Base-by-base conservation (phyloP, 352 stramenopile genomes). In the Thalassiosira hispida region DNA sequence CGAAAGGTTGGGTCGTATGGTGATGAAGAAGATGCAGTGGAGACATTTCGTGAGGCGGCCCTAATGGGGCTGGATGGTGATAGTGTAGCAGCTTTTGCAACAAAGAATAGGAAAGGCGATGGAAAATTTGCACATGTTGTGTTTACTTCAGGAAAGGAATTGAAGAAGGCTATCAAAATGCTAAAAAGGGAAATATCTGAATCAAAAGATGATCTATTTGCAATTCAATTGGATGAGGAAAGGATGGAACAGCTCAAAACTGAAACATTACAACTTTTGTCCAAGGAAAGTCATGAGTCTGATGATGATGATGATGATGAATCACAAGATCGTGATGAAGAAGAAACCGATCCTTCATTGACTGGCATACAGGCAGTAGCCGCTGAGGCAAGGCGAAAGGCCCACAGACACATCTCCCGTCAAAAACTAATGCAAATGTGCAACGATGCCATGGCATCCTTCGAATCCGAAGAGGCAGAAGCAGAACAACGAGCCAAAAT, bases 101-200 rank as follows among this genome's bases (percentile, higher is more conserved):
- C 20, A 12, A 27, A 51, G n/a, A 52, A 63, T 61, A 63, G n/a
- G 18, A 56, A 16, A 35, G 69, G 63, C 25, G 73, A 91, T 83
- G 89, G 87, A 69, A 91, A 85, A 68, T 94, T 89, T 84, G 89
- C 89, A n/a, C 89, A 94, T 83, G 81, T 93, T n/a, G 81, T 93
- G 1, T 93, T 92, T 79, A 25, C 53, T 53, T 86, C 85, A n/a
- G 18, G 55, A 1, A 92, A 92, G 60, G 83, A 87, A 78, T 69
- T 90, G 70, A 91, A 86, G 64, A 78, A 81, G 27, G 77, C 81
- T 8, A 38, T 89, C 27, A 79, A 85, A 22, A 64, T 29, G 6
- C 31, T 82, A n/a, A 51, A 72, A n/a, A 73, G 70, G 20, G 65
- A 83, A 73, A 76, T 78, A 31, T 42, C 44, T 61, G 62, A 66